These are phyloP conservation scores for Bathelium albidoporum DNA, from an alignment of 495 filamentous ascomycete species.

Conservation along the genomic window DNA sequence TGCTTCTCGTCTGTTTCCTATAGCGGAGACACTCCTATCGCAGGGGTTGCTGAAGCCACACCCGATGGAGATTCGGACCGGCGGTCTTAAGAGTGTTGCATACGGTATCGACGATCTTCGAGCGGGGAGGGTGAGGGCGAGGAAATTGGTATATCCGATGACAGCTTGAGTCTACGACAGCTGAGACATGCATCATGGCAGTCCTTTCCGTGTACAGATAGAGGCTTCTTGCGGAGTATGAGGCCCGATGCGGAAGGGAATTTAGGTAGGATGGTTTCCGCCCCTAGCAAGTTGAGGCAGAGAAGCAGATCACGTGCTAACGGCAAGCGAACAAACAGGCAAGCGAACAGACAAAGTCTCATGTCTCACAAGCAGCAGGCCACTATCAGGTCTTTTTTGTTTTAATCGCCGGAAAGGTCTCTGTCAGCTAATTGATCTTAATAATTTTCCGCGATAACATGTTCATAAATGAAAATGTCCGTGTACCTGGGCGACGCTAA, in stretches of 20 bases:
- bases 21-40: background rate
- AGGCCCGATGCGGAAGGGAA: background rate
- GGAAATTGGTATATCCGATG: background rate
- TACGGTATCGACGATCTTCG: background rate
- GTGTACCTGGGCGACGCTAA: too few relatives aligned
- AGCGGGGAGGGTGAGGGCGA: background rate
- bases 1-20: background rate
- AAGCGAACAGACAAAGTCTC: too few relatives aligned
- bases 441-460: too few relatives aligned
- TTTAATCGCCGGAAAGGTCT: too few relatives aligned
- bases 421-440: too few relatives aligned
- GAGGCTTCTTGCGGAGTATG: background rate
- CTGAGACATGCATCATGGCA: background rate
- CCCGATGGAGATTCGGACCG: background rate
- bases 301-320: too few relatives aligned
- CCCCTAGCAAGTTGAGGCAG: too few relatives aligned
- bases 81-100: background rate
- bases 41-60: background rate
- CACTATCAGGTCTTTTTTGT: too few relatives aligned
- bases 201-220: background rate
- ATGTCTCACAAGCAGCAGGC: too few relatives aligned
- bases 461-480: too few relatives aligned
- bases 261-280: background rate
- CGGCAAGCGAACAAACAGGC: too few relatives aligned
- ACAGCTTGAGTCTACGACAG: background rate